Base-by-base conservation (phyloP, 805 yeast species). In the Candida wancherniae region DNA sequence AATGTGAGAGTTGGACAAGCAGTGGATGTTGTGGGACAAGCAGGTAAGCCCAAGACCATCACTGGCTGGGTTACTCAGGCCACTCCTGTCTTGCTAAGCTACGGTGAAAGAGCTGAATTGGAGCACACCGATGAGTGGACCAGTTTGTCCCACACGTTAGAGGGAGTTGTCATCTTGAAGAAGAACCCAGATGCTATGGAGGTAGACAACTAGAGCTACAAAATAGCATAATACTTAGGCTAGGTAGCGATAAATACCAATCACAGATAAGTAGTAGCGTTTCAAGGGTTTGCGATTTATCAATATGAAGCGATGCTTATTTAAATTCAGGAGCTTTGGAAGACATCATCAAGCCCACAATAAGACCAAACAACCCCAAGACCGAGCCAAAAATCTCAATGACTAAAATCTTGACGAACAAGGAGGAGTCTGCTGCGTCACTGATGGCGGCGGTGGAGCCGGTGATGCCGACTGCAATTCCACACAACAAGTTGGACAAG, bases 11-110 rank as follows among this genome's bases (percentile, higher is more conserved):
- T 92, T 18, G 99, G 99, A 41, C 97, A 90, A 63, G 97, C 98
- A 5, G 97, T 92, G 17, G 98, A 92, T 56, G 86, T 88, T 22
- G 97, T 92, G 40, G 99, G 98, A 19, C 97, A 90, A 59, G 99
- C 97, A 0, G 99, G 99, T 65, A 86, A 85, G 48, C 99, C 98
- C 28, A 92, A 92, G 69, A 88, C 97, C 9, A 92, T 92, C 28
- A 92, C 99, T 4, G 99, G 99, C 21, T 92, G 98, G 98, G 97
- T 92, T 13, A 92, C 99, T 1, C 98, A 92, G 53, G 84, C 92
- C 4, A 92, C 99, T 0, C 99, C 99, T 1, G 99, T 92, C 13
- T 67, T 92, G 47, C 69, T 92, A 34, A 88, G 92, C 23, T 79
- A 80, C 47, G 97, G 97, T 25, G 99, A 92, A 59, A 73, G 97